phyloP scores from a whole-genome alignment of 1,139 yeast genomes.

The Debaryomyces fabryi region DNA sequence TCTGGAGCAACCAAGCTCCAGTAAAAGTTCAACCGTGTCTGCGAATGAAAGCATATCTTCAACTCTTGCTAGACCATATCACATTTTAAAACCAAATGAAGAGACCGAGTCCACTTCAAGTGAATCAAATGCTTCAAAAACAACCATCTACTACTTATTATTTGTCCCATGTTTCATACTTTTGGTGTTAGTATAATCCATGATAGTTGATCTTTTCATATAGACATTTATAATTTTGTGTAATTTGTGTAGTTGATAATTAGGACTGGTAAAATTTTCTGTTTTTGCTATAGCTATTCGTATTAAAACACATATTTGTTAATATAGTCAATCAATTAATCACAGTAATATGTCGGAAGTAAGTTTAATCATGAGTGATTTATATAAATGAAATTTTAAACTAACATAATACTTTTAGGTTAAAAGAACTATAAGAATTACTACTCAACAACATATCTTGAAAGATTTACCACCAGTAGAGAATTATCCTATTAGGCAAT shows the following conservation, averaged over 20 bases:
- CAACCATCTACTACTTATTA: neutral
- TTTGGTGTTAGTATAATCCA: neutral
- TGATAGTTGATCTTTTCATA: neutral
- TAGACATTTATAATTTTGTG: constrained; percentile 5
- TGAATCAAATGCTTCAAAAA: no score
- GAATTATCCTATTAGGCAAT: constrained; percentile 94
- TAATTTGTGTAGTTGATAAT: constrained; percentile 6
- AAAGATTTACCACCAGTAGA: constrained; percentile 86
- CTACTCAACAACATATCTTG: constrained; percentile 82
- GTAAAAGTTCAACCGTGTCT: neutral
- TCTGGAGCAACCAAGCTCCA: neutral
- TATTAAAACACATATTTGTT: constrained; percentile 10
- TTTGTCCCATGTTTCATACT: constrained; percentile 1
- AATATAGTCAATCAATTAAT: constrained; percentile 3
- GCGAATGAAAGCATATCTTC: neutral
- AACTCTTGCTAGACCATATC: constrained; percentile 5
- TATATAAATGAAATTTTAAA: neutral
- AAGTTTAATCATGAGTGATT: constrained; percentile 6
- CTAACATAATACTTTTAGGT: constrained; percentile 39
- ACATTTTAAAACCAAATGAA: neutral
- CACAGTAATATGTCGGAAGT: constrained; percentile 14
- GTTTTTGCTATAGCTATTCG: constrained; percentile 2
- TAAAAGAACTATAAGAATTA: constrained; percentile 85
- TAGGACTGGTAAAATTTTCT: constrained; percentile 5
- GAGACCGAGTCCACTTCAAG: neutral